These are phyloP conservation scores for Neospermospora avenae DNA, from an alignment of 2,329 filamentous ascomycete genomes.

Conservation along the genomic window DNA sequence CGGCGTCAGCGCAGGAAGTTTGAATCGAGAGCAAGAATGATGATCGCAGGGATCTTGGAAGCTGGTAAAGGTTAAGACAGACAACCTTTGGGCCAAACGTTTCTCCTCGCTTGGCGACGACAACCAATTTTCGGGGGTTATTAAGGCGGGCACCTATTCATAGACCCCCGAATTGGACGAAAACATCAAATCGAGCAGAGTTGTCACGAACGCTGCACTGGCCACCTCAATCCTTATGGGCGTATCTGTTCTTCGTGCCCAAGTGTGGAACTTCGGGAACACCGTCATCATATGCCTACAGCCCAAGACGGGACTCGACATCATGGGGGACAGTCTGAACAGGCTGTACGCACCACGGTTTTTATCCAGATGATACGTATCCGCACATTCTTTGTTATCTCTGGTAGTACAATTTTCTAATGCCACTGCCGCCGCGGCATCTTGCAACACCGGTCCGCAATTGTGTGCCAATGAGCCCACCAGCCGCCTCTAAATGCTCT, in stretches of 20 bases:
- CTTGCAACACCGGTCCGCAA: neutral
- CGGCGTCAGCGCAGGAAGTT: neutral
- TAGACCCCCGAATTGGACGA: neutral
- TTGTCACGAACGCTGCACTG: neutral
- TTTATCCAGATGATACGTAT: constrained; percentile 1
- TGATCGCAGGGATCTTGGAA: neutral
- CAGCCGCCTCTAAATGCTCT: neutral
- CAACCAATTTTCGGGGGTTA: neutral
- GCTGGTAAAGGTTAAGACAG: neutral
- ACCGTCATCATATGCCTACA: neutral
- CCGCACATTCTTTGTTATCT: neutral
- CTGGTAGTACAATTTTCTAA: constrained; percentile 3
- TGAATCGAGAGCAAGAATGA: neutral
- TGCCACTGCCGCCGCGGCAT: neutral
- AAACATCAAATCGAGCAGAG: neutral
- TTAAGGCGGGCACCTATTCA: neutral
- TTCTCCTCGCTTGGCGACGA: constrained; percentile 6
- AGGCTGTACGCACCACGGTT: neutral
- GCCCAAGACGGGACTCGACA: neutral
- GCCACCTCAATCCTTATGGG: neutral
- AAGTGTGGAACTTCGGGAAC: neutral
- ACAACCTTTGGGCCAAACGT: constrained; percentile 1
- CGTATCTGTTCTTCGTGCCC: neutral
- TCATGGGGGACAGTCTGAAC: neutral
- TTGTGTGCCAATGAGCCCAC: neutral